These are phyloP conservation scores for Dioszegia aurantiaca DNA, from an alignment of 768 basidiomycete genomes.

Conservation along the genomic window DNA sequence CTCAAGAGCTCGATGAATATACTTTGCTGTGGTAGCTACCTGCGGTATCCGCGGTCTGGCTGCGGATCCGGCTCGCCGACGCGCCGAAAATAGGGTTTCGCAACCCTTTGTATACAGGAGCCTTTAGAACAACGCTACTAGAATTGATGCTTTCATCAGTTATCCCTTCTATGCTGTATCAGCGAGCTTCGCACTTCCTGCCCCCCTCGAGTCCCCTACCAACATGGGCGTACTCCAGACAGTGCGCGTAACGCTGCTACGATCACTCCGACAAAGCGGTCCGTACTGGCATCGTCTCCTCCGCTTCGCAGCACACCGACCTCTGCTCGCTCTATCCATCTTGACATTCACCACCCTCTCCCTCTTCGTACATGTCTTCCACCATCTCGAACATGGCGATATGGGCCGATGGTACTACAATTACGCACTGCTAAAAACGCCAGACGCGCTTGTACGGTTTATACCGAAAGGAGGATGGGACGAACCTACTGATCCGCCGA, in stretches of 20 bases:
- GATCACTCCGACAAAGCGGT: neutral
- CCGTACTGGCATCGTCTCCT: slow-evolving; percentile 1
- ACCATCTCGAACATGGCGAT: neutral
- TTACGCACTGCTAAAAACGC: slow-evolving; percentile 17
- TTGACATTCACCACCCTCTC: neutral
- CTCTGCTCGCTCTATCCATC: slow-evolving; percentile 6
- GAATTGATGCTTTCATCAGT: no score
- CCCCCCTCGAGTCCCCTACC: no score
- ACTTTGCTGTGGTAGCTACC: no score
- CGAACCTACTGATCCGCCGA: slow-evolving; percentile 15
- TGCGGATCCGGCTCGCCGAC: no score
- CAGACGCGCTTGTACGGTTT: slow-evolving; percentile 13
- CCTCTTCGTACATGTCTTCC: slow-evolving; percentile 5
- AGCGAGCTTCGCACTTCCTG: no score
- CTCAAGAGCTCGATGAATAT: neutral
- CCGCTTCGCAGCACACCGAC: neutral
- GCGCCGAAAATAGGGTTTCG: no score
- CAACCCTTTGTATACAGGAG: no score
- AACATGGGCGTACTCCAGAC: no score
- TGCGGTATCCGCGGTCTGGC: no score
- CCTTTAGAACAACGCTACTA: no score
- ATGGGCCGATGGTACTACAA: slow-evolving; percentile 29
- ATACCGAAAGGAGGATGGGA: slow-evolving; percentile 23
- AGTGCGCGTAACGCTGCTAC: neutral
- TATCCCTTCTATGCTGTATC: no score